Conservation (phyloP, 352 stramenopile genomes). For the Pythium rhizo-oryzae region DNA sequence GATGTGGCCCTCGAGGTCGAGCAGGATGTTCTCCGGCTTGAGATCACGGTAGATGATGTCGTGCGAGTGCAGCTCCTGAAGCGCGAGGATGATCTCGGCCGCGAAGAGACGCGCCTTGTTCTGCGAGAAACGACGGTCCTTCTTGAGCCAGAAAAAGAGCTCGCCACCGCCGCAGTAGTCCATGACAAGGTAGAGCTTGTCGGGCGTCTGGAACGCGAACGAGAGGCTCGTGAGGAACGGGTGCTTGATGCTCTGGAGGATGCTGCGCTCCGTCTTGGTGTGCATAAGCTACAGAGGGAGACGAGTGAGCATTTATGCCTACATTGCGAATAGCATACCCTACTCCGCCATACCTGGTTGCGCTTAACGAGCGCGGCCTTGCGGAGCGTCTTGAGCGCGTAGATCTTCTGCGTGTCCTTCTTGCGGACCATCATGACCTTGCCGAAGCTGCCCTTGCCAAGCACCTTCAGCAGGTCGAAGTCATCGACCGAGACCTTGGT, state of each 20-base stretch:
- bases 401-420: slow-evolving; percentile 94
- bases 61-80: slow-evolving; percentile 92
- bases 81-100: slow-evolving; percentile 92
- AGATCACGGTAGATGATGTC: slow-evolving; percentile 98
- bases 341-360: slow-evolving; percentile 61
- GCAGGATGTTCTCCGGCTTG: slow-evolving; percentile 96
- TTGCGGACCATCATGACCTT: slow-evolving; percentile 97
- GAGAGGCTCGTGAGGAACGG: slow-evolving; percentile 89
- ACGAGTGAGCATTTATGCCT: not conserved
- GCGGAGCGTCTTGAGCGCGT: slow-evolving; percentile 95
- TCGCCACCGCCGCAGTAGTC: slow-evolving; percentile 95
- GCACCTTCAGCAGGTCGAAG: slow-evolving; percentile 94
- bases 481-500: slow-evolving; percentile 91
- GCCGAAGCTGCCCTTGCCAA: slow-evolving; percentile 95
- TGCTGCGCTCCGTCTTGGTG: slow-evolving; percentile 94
- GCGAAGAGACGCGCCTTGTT: slow-evolving; percentile 92
- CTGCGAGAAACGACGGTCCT: slow-evolving; percentile 93
- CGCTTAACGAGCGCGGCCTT: slow-evolving; percentile 93
- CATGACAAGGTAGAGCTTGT: slow-evolving; percentile 95
- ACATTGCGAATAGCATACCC: not conserved
- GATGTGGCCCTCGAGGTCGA: slow-evolving; percentile 94
- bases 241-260: slow-evolving; percentile 93
- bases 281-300: slow-evolving; percentile 63
- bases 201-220: slow-evolving; percentile 89
- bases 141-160: slow-evolving; percentile 96